Conservation (phyloP, 2,329 filamentous ascomycete species). For the Tolypocladium amazonense region DNA sequence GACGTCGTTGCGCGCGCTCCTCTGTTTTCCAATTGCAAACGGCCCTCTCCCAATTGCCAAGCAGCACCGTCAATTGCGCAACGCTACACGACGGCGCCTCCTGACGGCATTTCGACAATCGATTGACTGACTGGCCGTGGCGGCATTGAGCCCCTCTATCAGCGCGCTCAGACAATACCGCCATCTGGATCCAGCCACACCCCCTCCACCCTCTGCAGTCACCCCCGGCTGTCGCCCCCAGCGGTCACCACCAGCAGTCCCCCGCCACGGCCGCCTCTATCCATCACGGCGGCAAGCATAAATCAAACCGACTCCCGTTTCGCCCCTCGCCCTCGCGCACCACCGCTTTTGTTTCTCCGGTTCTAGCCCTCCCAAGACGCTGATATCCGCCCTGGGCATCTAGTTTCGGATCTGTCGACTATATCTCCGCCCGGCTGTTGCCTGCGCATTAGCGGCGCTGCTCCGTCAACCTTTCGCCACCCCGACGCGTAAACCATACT, state of each 20-base stretch:
- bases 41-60: not conserved
- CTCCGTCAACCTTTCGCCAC: not conserved
- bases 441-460: not conserved
- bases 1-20: not conserved
- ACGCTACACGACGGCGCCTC: not conserved
- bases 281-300: not conserved
- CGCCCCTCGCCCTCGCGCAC: not conserved
- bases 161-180: not conserved
- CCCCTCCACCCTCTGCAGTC: not conserved
- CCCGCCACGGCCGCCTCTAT: not conserved
- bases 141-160: not conserved
- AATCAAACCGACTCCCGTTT: not conserved
- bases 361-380: not conserved
- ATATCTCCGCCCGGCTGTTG: not conserved
- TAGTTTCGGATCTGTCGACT: not conserved
- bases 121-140: not conserved
- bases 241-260: not conserved
- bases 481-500: not conserved
- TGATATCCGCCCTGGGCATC: too few species aligned
- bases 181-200: not conserved
- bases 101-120: slow-evolving; percentile 3
- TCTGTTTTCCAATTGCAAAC: not conserved
- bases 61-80: slow-evolving; percentile 1
- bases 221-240: not conserved
- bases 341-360: not conserved